A percentile compares a stretch with the other conserved stretches of the same genome.
Evolutionary conservation across 495 filamentous ascomycete species (phyloP).

Genomic region (Trichoderma reesei): DNA sequence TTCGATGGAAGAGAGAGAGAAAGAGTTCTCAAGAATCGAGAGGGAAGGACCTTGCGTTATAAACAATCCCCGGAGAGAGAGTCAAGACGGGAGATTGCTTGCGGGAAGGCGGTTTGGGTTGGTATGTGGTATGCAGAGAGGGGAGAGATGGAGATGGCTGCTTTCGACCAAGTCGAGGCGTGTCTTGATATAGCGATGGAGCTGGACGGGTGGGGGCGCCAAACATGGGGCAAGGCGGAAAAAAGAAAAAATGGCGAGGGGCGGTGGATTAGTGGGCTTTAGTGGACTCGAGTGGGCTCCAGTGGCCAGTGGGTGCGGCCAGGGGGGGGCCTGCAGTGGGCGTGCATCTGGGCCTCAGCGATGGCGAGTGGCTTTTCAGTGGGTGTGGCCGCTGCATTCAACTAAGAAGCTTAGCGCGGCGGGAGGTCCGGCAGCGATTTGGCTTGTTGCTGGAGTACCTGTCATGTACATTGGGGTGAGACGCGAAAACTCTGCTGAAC

Average conservation of each 20-base stretch:
- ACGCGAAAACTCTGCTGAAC: not conserved
- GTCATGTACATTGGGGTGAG: not conserved
- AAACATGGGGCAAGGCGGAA: not conserved
- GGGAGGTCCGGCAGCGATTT: slow-evolving; percentile 1
- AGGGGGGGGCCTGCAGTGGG: slow-evolving; percentile 1
- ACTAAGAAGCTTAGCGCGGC: slow-evolving; percentile 4
- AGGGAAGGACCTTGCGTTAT: not conserved
- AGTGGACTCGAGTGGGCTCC: not conserved
- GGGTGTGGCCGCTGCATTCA: slow-evolving; percentile 3
- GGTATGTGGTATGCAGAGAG: slow-evolving; percentile 7
- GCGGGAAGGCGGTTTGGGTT: not conserved
- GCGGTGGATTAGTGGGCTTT: not conserved
- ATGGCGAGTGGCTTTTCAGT: slow-evolving; percentile 5
- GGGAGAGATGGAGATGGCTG: not conserved
- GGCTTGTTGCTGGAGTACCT: not conserved
- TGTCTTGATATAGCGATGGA: slow-evolving; percentile 3
- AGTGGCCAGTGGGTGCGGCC: not conserved
- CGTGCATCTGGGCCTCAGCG: slow-evolving; percentile 3
- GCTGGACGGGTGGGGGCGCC: not conserved
- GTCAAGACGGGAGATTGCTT: not conserved
- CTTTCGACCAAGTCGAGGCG: not conserved
- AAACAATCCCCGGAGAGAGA: not conserved
- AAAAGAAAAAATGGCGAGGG: slow-evolving; percentile 3
- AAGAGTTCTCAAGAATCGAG: not conserved
- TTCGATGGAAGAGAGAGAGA: not conserved